phyloP scores from a whole-genome alignment of 2,329 filamentous ascomycete genomes.

The Fusarium oxysporum region DNA sequence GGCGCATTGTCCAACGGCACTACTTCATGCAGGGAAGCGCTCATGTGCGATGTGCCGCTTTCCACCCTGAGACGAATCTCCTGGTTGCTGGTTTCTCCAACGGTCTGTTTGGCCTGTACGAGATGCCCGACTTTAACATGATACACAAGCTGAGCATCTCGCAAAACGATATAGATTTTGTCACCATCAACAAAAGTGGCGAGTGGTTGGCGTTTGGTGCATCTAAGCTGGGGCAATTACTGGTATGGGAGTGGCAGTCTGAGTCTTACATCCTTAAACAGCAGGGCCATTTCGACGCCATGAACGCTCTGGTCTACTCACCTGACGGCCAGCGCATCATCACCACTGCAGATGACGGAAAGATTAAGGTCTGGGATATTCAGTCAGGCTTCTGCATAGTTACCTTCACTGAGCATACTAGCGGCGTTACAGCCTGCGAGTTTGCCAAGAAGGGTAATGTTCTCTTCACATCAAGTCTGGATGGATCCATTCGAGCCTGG shows the following conservation, averaged over 20 bases:
- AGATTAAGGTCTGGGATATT: slow-evolving; percentile 98
- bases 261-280: slow-evolving; percentile 99
- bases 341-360: slow-evolving; percentile 94
- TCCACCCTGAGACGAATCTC: slow-evolving; percentile 87
- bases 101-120: slow-evolving; percentile 92
- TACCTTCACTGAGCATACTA: slow-evolving; percentile 96
- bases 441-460: slow-evolving; percentile 97
- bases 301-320: slow-evolving; percentile 93
- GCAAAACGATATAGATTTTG: slow-evolving; percentile 94
- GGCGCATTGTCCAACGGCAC: slow-evolving; percentile 91
- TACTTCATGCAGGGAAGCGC: slow-evolving; percentile 95
- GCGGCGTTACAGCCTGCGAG: slow-evolving; percentile 92
- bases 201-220: slow-evolving; percentile 98
- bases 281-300: slow-evolving; percentile 95
- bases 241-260: slow-evolving; percentile 99
- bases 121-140: slow-evolving; percentile 94
- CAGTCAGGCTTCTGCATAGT: slow-evolving; percentile 97
- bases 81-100: slow-evolving; percentile 97
- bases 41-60: slow-evolving; percentile 89
- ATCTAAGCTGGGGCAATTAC: slow-evolving; percentile 91
- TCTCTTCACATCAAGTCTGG: slow-evolving; percentile 92
- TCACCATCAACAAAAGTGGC: slow-evolving; percentile 92
- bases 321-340: slow-evolving; percentile 94
- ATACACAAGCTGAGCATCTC: slow-evolving; percentile 95
- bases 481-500: slow-evolving; percentile 95